These are phyloP conservation scores for Backusella tarrabulga DNA, from an alignment of 192 early-diverging fungal species.

Conservation along the genomic window DNA sequence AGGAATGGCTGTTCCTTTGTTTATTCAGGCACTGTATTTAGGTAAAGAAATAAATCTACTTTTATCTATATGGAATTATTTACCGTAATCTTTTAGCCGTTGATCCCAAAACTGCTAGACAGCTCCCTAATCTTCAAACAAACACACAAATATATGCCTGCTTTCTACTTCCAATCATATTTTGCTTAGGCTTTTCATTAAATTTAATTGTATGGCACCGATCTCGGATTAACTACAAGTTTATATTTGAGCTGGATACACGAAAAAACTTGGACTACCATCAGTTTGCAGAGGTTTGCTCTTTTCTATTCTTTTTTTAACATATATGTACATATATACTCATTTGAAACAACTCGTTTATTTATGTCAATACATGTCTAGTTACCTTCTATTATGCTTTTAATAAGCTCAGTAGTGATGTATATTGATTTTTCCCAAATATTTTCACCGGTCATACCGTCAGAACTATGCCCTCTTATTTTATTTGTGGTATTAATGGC, in stretches of 20 bases:
- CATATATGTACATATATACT: slow-evolving; percentile 28
- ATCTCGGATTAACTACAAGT: slow-evolving; percentile 78
- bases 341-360: slow-evolving; percentile 32
- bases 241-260: slow-evolving; percentile 71
- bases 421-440: slow-evolving; percentile 40
- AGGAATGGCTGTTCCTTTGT: slow-evolving; percentile 54
- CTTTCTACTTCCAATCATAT: slow-evolving; percentile 58
- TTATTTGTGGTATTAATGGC: slow-evolving; percentile 30
- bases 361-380: background rate
- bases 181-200: slow-evolving; percentile 61
- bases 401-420: slow-evolving; percentile 37
- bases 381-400: slow-evolving; percentile 43
- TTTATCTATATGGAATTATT: background rate
- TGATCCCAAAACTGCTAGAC: slow-evolving; percentile 9
- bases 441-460: slow-evolving; percentile 35
- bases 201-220: slow-evolving; percentile 65
- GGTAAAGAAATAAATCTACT: background rate
- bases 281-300: slow-evolving; percentile 65
- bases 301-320: background rate
- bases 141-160: slow-evolving; percentile 67
- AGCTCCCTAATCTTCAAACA: slow-evolving; percentile 22
- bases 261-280: slow-evolving; percentile 68
- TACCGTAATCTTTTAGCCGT: background rate
- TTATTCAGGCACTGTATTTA: slow-evolving; percentile 17
- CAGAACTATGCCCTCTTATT: slow-evolving; percentile 45